These are phyloP conservation scores for Blastocystis sp. DNA, from an alignment of 352 stramenopile species.

Conservation along the genomic window DNA sequence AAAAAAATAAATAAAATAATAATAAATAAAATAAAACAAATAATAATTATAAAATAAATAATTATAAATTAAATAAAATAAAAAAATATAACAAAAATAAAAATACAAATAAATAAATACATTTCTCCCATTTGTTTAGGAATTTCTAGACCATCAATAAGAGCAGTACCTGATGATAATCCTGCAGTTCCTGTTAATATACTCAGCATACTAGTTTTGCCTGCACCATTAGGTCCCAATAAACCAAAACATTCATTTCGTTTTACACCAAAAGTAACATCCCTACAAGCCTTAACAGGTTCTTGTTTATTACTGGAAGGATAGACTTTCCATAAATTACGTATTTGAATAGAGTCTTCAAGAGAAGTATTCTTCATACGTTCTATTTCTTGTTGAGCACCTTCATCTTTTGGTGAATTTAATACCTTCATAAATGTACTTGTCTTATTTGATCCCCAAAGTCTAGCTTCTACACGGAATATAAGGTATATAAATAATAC, in stretches of 20 bases:
- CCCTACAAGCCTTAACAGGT: conserved; percentile 56
- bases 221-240: conserved; percentile 53
- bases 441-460: conserved; percentile 35
- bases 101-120: conserved; percentile 48
- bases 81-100: too few species aligned
- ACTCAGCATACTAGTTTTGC: conserved; percentile 56
- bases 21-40: too few species aligned
- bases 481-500: conserved; percentile 38
- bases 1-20: too few species aligned
- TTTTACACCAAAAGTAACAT: conserved; percentile 50
- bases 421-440: neutral
- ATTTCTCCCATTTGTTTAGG: conserved; percentile 52
- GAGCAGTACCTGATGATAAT: conserved; percentile 46
- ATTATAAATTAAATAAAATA: too few species aligned
- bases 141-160: conserved; percentile 56
- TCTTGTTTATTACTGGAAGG: conserved; percentile 53
- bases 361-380: conserved; percentile 27
- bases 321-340: conserved; percentile 44
- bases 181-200: conserved; percentile 47
- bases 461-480: conserved; percentile 40
- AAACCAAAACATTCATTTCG: conserved; percentile 51
- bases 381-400: conserved; percentile 44
- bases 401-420: conserved; percentile 40
- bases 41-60: too few species aligned
- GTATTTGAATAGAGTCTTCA: conserved; percentile 37